Percentiles rank a stretch among this genome's conserved stretches.
Evolutionary conservation across 1,284 basidiomycete species (phyloP).

Genomic region (Apiotrichum veenhuisii): DNA sequence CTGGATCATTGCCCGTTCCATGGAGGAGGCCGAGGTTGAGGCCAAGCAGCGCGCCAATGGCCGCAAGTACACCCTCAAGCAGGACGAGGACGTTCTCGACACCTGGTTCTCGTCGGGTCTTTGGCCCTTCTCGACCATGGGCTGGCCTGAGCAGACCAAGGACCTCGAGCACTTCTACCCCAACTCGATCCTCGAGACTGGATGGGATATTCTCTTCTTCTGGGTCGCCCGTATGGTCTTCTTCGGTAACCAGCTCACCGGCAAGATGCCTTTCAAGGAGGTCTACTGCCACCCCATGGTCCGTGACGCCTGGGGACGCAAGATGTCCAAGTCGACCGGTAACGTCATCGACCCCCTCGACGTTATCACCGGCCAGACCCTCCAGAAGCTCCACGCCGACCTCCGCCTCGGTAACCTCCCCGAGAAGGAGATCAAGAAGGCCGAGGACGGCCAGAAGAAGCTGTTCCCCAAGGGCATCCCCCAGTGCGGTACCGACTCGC

Average conservation of each 20-base stretch:
- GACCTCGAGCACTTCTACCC: constrained; percentile 85
- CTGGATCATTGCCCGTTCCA: constrained; percentile 86
- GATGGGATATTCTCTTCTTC: constrained; percentile 99
- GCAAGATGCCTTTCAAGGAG: constrained; percentile 88
- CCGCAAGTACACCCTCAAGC: constrained; percentile 71
- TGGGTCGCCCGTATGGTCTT: constrained; percentile 99
- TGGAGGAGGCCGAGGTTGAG: constrained; percentile 74
- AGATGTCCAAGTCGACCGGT: constrained; percentile 98
- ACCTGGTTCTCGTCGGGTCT: constrained; percentile 99
- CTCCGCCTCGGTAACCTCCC: constrained; percentile 89
- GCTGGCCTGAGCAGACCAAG: constrained; percentile 77
- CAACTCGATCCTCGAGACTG: constrained; percentile 84
- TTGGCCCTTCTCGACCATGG: constrained; percentile 97
- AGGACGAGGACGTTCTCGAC: constrained; percentile 97
- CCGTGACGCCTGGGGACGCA: constrained; percentile 94
- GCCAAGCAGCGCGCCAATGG: constrained; percentile 71
- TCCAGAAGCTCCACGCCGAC: constrained; percentile 84
- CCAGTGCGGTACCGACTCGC: constrained; percentile 94
- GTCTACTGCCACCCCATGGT: constrained; percentile 99
- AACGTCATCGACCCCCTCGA: constrained; percentile 98
- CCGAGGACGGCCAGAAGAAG: constrained; percentile 94
- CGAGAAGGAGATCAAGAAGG: constrained; percentile 87
- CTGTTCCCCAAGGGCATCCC: constrained; percentile 99
- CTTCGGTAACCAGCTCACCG: constrained; percentile 86
- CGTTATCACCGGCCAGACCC: constrained; percentile 80